Base-by-base conservation (phyloP, 305 asterid genomes). In the Rubia peregrina region DNA sequence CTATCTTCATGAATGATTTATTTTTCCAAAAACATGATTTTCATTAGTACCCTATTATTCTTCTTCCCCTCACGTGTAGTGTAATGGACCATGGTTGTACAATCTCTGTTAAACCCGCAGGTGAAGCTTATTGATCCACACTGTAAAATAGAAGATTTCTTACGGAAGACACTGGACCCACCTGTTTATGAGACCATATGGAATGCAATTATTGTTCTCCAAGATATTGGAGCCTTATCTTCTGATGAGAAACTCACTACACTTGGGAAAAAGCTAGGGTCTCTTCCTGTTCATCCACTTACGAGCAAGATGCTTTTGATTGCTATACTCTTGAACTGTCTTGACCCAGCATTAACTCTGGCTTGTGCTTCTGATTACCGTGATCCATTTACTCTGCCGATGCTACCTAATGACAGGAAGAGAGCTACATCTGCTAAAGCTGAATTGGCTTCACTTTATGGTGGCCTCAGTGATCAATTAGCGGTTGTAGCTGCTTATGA, bases 261-360 rank as follows among this genome's bases (percentile, higher is more conserved):
- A 53, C 95, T 95, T 17, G 99, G 99, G 40, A 78, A 87, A 83
- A 91, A 81, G 82, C 83, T 95, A 17, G 99, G 99, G 30, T 81
- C 90, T 65, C 83, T 95, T 33, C 98, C 99, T 1, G 96, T 91
- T 80, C 99, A 95, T 80, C 99, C 95, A 24, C 82, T 82, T 41
- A 90, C 89, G 53, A 87, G 99, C 96, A 95, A 91, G 89, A 95
- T 95, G 99, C 90, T 95, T 67, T 85, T 95, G 36, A 70, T 87
- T 69, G 89, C 94, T 42, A 88, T 95, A 76, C 75, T 91, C 62
- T 72, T 95, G 84, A 85, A 90, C 79, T 95, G 97, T 67, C 96
- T 91, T 33, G 96, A 85, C 69, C 99, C 97, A 2, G 98, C 99
- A 41, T 79, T 95, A 78, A 95, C 99, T 63, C 73, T 95, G 75